These are phyloP conservation scores for Apiospora rasikravindrae DNA, from an alignment of 2,329 filamentous ascomycete species.

Conservation along the genomic window DNA sequence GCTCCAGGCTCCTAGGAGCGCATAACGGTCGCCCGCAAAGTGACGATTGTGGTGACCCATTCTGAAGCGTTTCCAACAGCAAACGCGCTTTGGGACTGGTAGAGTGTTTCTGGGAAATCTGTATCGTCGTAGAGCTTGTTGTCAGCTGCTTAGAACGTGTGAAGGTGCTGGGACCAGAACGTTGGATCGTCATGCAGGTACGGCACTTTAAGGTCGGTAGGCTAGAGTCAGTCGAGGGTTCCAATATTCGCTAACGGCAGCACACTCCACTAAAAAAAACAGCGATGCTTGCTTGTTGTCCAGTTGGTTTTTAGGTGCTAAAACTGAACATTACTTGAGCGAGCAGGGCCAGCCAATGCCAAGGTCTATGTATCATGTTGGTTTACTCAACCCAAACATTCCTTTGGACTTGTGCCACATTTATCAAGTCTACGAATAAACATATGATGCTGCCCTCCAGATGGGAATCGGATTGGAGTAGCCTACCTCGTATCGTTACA, in stretches of 20 bases:
- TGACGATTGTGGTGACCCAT: constrained; percentile 45
- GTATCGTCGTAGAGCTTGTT: background rate
- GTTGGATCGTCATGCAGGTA: constrained; percentile 15
- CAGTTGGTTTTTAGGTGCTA: background rate
- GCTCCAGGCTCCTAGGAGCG: constrained; percentile 43
- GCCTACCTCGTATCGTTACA: background rate
- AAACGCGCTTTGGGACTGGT: background rate
- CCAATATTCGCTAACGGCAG: background rate
- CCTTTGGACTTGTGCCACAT: background rate
- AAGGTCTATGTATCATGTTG: background rate
- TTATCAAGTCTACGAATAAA: background rate
- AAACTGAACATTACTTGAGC: background rate
- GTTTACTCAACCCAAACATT: background rate
- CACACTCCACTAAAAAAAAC: background rate
- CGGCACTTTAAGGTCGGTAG: constrained; percentile 6
- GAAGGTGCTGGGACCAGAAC: constrained; percentile 2
- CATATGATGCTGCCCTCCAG: background rate
- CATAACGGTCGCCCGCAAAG: constrained; percentile 42
- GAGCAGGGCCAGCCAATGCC: background rate
- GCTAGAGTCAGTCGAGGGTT: background rate
- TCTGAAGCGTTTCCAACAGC: background rate
- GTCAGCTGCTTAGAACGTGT: background rate
- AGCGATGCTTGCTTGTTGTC: background rate
- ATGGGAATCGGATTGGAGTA: background rate
- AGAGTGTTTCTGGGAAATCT: background rate